These are phyloP conservation scores for Pulicaria dysenterica DNA, from an alignment of 129 eudicot genomes.

Conservation along the genomic window DNA sequence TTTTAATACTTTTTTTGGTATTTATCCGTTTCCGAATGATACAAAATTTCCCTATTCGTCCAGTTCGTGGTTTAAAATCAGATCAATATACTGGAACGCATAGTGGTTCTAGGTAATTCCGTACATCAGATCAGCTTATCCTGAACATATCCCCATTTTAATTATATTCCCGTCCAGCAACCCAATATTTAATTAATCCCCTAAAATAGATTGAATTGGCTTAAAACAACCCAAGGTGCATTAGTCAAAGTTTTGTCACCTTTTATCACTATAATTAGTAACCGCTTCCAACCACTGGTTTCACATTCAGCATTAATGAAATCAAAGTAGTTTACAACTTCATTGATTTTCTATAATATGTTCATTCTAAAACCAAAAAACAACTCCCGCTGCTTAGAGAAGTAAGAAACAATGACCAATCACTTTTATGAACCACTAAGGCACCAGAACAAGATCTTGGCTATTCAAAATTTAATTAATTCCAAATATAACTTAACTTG, in stretches of 20 bases:
- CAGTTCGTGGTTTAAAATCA: neutral
- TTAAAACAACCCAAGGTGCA: neutral
- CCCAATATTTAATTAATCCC: constrained; percentile 1
- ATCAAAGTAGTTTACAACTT: neutral
- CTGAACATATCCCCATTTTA: neutral
- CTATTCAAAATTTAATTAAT: neutral
- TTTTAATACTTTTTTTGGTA: neutral
- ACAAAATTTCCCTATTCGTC: neutral
- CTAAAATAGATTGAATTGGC: neutral
- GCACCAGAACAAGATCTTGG: neutral
- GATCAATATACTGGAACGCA: neutral
- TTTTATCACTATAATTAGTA: neutral
- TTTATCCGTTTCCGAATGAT: neutral
- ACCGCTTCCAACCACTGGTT: neutral
- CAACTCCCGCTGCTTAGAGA: neutral
- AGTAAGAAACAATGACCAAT: neutral
- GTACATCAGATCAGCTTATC: neutral
- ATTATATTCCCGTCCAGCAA: neutral
- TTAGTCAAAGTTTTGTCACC: constrained; percentile 1
- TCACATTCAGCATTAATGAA: constrained; percentile 5
- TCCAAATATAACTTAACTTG: neutral
- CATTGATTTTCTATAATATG: neutral
- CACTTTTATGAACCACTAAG: neutral
- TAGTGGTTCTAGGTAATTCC: neutral
- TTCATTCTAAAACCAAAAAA: neutral